Conservation (phyloP, 2,329 filamentous ascomycete genomes). For the Penicillium verrucosum region DNA sequence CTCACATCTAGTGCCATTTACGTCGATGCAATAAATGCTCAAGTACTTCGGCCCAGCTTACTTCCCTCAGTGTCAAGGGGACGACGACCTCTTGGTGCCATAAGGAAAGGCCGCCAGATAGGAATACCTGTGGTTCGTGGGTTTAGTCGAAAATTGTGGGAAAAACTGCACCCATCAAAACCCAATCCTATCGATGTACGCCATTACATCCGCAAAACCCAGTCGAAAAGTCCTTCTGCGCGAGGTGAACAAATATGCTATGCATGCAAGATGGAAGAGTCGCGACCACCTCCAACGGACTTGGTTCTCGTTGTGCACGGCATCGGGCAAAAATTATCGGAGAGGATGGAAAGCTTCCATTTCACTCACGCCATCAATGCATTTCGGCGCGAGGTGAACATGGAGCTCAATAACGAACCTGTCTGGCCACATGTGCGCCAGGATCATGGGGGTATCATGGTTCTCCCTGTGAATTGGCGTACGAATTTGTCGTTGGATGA, state of each 20-base stretch:
- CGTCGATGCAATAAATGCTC: constrained; percentile 71
- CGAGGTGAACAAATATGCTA: constrained; percentile 38
- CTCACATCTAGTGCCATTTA: constrained; percentile 81
- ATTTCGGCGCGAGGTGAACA: constrained; percentile 79
- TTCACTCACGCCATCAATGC: constrained; percentile 95
- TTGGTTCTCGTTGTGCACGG: constrained; percentile 89
- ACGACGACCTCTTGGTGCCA: constrained; percentile 75
- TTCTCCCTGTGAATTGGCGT: constrained; percentile 92
- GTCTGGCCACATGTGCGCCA: constrained; percentile 74
- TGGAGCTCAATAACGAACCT: constrained; percentile 70
- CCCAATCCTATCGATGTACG: constrained; percentile 41
- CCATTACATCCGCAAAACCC: constrained; percentile 42
- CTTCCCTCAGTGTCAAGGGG: constrained; percentile 83
- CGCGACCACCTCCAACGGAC: constrained; percentile 72
- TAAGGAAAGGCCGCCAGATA: constrained; percentile 76
- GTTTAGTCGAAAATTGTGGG: constrained; percentile 76
- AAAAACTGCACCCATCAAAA: constrained; percentile 62
- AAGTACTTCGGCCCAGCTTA: constrained; percentile 79
- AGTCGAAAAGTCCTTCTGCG: constrained; percentile 28
- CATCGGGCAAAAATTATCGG: constrained; percentile 93
- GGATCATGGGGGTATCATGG: constrained; percentile 86
- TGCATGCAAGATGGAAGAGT: constrained; percentile 62
- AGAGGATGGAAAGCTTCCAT: constrained; percentile 91
- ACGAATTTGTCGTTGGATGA: constrained; percentile 85
- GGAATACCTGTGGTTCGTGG: constrained; percentile 86